phyloP scores from a whole-genome alignment of 2,329 filamentous ascomycete species.

The Blastomyces percursus region DNA sequence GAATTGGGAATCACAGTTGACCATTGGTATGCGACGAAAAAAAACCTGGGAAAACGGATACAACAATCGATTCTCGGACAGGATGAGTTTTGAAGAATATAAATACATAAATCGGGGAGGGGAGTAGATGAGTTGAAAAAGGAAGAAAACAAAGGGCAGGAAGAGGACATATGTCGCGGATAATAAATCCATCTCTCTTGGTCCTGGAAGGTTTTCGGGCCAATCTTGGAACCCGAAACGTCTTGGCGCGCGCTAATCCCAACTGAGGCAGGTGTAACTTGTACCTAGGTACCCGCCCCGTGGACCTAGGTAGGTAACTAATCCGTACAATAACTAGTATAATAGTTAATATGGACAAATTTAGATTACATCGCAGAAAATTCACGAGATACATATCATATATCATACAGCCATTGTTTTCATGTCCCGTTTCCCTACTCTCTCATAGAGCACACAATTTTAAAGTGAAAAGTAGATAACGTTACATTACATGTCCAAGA shows the following conservation, averaged over 20 bases:
- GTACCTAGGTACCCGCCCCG: no score
- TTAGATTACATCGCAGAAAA: background rate
- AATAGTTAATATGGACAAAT: background rate
- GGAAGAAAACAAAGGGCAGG: background rate
- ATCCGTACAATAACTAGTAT: no score
- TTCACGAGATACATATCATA: background rate
- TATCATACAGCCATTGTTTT: background rate
- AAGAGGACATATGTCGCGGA: background rate
- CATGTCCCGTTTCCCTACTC: background rate
- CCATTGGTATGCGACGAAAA: background rate
- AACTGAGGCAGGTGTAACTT: no score
- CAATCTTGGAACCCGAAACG: background rate
- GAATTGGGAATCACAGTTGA: background rate
- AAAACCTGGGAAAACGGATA: background rate
- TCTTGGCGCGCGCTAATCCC: background rate
- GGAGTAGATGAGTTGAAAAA: background rate
- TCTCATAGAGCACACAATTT: background rate
- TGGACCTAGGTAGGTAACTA: no score
- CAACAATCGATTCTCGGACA: background rate
- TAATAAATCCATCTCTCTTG: background rate
- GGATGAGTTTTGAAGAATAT: background rate
- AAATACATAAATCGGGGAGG: background rate
- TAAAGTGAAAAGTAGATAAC: background rate
- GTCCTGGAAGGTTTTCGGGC: background rate
- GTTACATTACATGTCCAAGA: background rate